Evolutionary conservation across 805 yeast species (phyloP).

Genomic region (Candida schatavii): DNA sequence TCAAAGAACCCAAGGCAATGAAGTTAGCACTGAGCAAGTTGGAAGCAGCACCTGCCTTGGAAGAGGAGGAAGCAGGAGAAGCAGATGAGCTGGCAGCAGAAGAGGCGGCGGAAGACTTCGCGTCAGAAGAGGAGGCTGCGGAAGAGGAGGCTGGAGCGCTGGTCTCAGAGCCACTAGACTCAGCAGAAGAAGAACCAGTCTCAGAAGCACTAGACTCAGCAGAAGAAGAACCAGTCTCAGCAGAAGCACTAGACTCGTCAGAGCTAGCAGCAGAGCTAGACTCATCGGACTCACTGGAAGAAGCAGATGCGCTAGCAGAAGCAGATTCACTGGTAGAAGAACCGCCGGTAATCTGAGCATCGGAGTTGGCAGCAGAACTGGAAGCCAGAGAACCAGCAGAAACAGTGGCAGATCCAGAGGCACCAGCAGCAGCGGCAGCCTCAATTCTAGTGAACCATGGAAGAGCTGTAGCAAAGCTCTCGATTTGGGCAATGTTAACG

Average conservation of each 20-base stretch:
- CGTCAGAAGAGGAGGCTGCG: conserved; percentile 1
- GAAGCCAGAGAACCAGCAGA: conserved; percentile 7
- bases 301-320: conserved; percentile 3
- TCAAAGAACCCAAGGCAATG: background rate
- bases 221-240: background rate
- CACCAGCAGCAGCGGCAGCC: background rate
- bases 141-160: conserved; percentile 3
- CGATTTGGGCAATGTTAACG: conserved; percentile 8
- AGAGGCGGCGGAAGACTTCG: conserved; percentile 2
- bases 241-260: background rate
- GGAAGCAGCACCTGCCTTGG: too few species aligned
- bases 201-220: background rate
- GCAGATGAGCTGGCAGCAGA: background rate
- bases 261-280: background rate
- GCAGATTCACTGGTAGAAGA: background rate
- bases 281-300: background rate
- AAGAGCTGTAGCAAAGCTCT: conserved; percentile 10
- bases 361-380: conserved; percentile 9
- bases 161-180: background rate
- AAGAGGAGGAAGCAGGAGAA: conserved; percentile 2
- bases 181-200: conserved; percentile 1
- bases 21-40: background rate
- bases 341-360: conserved; percentile 1
- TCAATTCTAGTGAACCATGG: conserved; percentile 11
- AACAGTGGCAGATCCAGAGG: background rate